These are phyloP conservation scores for Pseudocercospora eumusae DNA, from an alignment of 2,329 filamentous ascomycete genomes.

Conservation along the genomic window DNA sequence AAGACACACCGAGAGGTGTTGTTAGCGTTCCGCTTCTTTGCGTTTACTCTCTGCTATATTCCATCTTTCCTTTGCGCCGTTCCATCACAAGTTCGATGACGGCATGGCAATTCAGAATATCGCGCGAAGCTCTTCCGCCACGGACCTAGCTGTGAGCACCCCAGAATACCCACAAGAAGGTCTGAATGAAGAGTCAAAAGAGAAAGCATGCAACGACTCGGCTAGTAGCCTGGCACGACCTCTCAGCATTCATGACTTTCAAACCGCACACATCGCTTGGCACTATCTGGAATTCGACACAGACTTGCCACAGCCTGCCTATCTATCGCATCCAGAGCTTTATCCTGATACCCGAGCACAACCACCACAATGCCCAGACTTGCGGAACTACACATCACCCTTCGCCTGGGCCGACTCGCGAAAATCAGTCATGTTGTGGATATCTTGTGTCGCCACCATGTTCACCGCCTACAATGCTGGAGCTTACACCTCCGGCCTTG, in stretches of 20 bases:
- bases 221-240: constrained; percentile 22
- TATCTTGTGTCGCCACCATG: constrained; percentile 75
- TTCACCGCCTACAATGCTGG: constrained; percentile 77
- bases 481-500: constrained; percentile 70
- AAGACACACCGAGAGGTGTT: constrained; percentile 7
- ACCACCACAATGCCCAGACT: constrained; percentile 63
- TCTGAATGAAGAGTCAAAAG: constrained; percentile 16
- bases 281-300: constrained; percentile 66
- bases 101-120: not conserved
- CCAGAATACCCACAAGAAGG: not conserved
- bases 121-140: not conserved
- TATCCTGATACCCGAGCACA: constrained; percentile 30
- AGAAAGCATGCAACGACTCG: constrained; percentile 23
- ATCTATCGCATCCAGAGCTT: constrained; percentile 32
- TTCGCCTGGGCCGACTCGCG: constrained; percentile 69
- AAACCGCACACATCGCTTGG: constrained; percentile 50
- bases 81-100: not conserved
- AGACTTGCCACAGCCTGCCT: constrained; percentile 52
- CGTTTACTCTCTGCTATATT: not conserved
- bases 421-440: constrained; percentile 69
- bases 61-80: not conserved
- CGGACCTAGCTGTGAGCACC: too few species aligned
- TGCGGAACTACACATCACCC: constrained; percentile 67
- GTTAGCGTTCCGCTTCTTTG: not conserved
- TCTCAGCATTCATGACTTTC: constrained; percentile 6